Base-by-base conservation (phyloP, 768 basidiomycete species). In the Boletellus sp. region DNA sequence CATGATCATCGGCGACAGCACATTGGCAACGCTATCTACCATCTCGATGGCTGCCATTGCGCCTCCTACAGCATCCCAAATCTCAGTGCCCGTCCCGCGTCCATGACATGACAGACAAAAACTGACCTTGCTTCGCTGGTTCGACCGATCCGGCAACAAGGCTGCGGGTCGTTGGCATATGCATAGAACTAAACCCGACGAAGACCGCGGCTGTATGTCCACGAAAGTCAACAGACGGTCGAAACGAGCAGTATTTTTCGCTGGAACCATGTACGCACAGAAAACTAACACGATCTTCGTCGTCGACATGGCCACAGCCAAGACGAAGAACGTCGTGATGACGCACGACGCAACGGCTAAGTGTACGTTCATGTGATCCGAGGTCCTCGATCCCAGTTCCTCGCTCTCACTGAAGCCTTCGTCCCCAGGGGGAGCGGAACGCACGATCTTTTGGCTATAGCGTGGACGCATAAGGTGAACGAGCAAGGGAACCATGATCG, bases 331-430 rank as follows among this genome's bases (percentile, higher is more conserved):
- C 0, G 48, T 58, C n/a, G 39, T 32, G 22, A 62, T 24, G 41
- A 57, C 34, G 39, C 59, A 67, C 4, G 63, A 51, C 7, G 39
- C 45, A 24, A 68, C 20, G 22, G 54, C 52, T 28, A 70, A 24
- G 42, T 71, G 65, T 12, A 66, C 56, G 32, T 71, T 61, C 17
- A 71, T 45, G 9, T 23, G 56, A 48, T 71, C 70, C 1, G 65
- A 59, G 1, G 63, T 58, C 23, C 43, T 46, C 9, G 17, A 9
- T 40, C 34, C 50, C 17, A 6, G 17, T 34, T 33, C 38, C 17
- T 44, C 42, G 4, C 15, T 12, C 15, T 45, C 16, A 19, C 3
- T 1, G 1, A 13, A 15, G 16, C 36, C 37, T 31, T 51, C 41
- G 28, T 52, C 34, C 5, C 26, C 28, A 11, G 15, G 22, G 3